Evolutionary conservation across 805 yeast species (phyloP).

Genomic region (Sugiyamaella valdiviana): DNA sequence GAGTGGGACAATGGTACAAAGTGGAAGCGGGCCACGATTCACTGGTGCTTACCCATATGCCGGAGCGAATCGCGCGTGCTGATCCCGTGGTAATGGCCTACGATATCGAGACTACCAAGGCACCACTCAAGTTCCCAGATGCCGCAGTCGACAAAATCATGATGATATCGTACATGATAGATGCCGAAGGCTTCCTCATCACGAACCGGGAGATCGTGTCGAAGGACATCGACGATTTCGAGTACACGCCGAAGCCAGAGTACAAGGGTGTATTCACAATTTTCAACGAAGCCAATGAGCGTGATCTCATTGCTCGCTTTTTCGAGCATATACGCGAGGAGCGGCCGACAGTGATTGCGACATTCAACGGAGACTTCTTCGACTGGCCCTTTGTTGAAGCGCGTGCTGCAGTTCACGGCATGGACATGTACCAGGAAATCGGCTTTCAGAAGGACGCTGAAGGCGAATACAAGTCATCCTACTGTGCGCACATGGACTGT

Average conservation of each 20-base stretch:
- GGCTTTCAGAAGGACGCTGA: constrained; percentile 88
- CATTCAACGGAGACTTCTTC: constrained; percentile 96
- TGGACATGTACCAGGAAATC: constrained; percentile 85
- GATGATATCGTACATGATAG: constrained; percentile 99
- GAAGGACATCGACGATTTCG: constrained; percentile 93
- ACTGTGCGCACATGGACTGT: constrained; percentile 97
- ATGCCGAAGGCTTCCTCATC: constrained; percentile 90
- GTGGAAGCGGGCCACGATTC: constrained; percentile 60
- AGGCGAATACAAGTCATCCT: constrained; percentile 86
- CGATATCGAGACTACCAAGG: constrained; percentile 96
- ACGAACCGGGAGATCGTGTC: constrained; percentile 92
- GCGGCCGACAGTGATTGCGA: constrained; percentile 93
- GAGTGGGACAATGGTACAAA: constrained; percentile 95
- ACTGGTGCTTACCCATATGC: constrained; percentile 50
- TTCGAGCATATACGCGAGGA: constrained; percentile 87
- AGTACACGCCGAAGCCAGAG: constrained; percentile 95
- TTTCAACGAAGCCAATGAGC: constrained; percentile 84
- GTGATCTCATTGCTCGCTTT: constrained; percentile 63
- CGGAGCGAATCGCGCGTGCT: constrained; percentile 83
- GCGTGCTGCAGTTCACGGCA: constrained; percentile 73
- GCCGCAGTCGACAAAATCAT: constrained; percentile 83
- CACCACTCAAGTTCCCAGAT: constrained; percentile 94
- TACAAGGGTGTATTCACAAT: constrained; percentile 85
- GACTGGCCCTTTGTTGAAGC: constrained; percentile 99
- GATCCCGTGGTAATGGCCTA: constrained; percentile 96